A percentile compares a stretch with the other conserved stretches of the same genome.
Conservation (phyloP, 2,329 filamentous ascomycete species). For the Lachnellula cervina region DNA sequence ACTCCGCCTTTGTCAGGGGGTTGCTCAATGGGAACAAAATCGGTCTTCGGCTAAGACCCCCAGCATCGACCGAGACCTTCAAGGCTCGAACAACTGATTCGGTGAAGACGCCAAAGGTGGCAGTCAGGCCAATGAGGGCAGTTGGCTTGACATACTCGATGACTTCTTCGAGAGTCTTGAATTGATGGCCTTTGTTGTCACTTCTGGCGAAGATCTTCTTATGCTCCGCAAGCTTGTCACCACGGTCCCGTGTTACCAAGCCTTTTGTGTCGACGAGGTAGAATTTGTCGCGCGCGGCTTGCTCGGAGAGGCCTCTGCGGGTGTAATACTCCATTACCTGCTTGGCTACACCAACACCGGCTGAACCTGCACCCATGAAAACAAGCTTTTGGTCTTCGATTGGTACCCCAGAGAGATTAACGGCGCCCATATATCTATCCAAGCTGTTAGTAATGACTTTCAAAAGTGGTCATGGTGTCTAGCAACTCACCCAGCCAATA, state of each 20-base stretch:
- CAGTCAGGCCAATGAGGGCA: constrained; percentile 89
- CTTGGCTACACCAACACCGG: constrained; percentile 95
- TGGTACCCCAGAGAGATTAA: constrained; percentile 80
- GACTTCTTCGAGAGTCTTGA: constrained; percentile 80
- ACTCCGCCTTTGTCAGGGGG: constrained; percentile 93
- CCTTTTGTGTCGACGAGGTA: constrained; percentile 97
- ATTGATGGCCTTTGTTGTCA: constrained; percentile 62
- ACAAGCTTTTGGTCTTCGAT: constrained; percentile 88
- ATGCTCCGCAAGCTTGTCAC: constrained; percentile 89
- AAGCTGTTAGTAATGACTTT: constrained; percentile 24
- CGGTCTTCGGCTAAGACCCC: constrained; percentile 67
- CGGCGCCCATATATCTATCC: constrained; percentile 57
- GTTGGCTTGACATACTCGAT: constrained; percentile 94
- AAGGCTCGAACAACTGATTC: constrained; percentile 73
- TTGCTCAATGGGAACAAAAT: constrained; percentile 97
- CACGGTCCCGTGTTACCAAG: constrained; percentile 86
- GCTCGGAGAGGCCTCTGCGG: constrained; percentile 81
- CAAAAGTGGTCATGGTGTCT: too few relatives aligned
- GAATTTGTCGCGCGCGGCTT: constrained; percentile 85
- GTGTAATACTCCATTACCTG: constrained; percentile 98
- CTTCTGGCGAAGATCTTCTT: constrained; percentile 66
- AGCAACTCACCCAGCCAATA: constrained; percentile 68
- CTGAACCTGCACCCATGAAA: constrained; percentile 93
- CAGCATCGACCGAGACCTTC: constrained; percentile 58
- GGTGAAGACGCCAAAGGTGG: constrained; percentile 91